A percentile compares a stretch with the other conserved stretches of the same genome.
phyloP scores from a whole-genome alignment of 2,329 filamentous ascomycete genomes.

The Venturia asperata region DNA sequence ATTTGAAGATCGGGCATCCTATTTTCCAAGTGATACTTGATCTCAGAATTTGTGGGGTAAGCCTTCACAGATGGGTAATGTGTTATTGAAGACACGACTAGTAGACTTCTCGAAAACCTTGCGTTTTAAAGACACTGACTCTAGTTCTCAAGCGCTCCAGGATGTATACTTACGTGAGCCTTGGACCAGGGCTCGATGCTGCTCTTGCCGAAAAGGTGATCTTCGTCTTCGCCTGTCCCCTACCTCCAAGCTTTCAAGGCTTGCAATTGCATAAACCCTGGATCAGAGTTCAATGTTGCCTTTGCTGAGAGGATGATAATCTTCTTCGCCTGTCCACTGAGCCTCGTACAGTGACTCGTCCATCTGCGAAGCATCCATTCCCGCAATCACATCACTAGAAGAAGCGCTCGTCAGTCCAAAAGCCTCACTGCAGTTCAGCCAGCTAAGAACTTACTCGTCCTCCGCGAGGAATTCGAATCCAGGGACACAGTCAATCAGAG shows the following conservation, averaged over 20 bases:
- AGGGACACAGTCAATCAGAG: constrained; percentile 46
- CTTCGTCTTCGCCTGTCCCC: background rate
- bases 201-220: too few species aligned
- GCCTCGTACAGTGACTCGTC: constrained; percentile 41
- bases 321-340: constrained; percentile 32
- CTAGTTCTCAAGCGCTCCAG: too few species aligned
- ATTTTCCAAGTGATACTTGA: too few species aligned
- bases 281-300: constrained; percentile 21
- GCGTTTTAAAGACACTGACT: background rate
- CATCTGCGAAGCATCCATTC: constrained; percentile 46
- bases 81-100: background rate
- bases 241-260: background rate
- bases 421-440: background rate
- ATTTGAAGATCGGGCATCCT: too few species aligned
- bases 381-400: constrained; percentile 39
- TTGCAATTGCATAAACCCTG: background rate
- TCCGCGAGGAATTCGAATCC: constrained; percentile 46
- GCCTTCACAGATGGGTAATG: too few species aligned
- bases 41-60: too few species aligned
- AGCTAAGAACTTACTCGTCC: constrained; percentile 41
- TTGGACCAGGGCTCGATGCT: too few species aligned
- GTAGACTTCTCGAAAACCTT: background rate
- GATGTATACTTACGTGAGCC: too few species aligned
- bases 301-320: constrained; percentile 32
- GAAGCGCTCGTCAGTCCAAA: constrained; percentile 20